Evolutionary conservation across 1,139 yeast species (phyloP), one percentile per base, ranked within the genome.

Genomic region (Saccharomyces hybrid): DNA sequence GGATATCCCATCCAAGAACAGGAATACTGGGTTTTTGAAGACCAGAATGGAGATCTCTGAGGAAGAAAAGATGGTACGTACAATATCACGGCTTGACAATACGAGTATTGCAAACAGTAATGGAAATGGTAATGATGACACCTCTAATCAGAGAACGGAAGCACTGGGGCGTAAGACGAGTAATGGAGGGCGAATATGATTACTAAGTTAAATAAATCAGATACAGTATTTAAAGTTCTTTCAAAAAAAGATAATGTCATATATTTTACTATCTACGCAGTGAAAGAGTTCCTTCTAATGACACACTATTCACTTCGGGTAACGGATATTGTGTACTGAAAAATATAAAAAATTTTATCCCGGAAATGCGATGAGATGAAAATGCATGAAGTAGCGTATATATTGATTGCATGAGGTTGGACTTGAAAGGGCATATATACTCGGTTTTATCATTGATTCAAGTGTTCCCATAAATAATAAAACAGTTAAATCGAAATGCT

Each of bases 401-500:
- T 38, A 32, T 23, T 26, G 26, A 16, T 38, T 14, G 25, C 5
- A 38, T 8, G 16, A 4, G 23, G 16, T 2, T 16, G 25, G 25
- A 14, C 13, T 2, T 38, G 13, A 9, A 4, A 16, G 20, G 16
- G 7, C 42, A 16, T 26, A 38, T 14, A 14, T 7, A 34, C 14
- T 16, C n/a, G 16, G 23, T 23, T 16, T 11, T 38, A 20, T 8
- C 16, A 8, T 23, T 16, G 13, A 38, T 9, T 16, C 5, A 9
- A 16, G 25, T 16, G 7, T 5, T 34, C 6, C n/a, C 41, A 7
- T 30, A 34, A 16, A 34, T 14, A n/a, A 34, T 26, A 34, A 34
- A 34, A 13, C 11, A 38, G 3, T n/a, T 6, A n/a, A 13, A 26
- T 6, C 25, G 57, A 20, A 23, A 77, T 77, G 97, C 76, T 89